Base-by-base conservation (phyloP, 805 yeast genomes). In the Saccharomyces kudriavzevii region DNA sequence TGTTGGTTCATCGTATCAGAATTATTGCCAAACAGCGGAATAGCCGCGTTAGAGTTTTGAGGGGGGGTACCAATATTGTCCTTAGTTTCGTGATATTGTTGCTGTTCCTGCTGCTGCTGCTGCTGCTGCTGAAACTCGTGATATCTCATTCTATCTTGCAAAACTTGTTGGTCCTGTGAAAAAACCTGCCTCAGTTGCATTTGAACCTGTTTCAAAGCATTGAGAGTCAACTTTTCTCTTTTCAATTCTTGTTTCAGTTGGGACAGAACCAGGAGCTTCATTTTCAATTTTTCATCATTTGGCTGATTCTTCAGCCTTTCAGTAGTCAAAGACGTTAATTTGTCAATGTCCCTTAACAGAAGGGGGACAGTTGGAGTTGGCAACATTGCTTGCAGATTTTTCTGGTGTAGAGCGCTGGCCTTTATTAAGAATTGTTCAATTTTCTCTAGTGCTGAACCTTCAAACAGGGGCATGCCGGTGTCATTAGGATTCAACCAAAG, bases 401-500 rank as follows among this genome's bases (percentile, higher is more conserved):
- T 68, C 55, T 72, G 73, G 58, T 74, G 73, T 43, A 74, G 64
- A 9, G 80, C 75, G 24, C 84, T 79, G 29, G 84, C 86, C 62
- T 75, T 79, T 20, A 80, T 74, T 57, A 95, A 71, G 65, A 90
- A 94, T 46, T 72, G 76, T 60, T 89, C 96, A 53, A 94, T 87
- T 62, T 77, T 81, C 28, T 80, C 81, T 58, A 91, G 73, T 45
- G 87, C 85, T 4, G 81, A 84, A 35, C 73, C 75, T 13, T 89
- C 85, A 66, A 95, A 91, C 47, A 94, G 73, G 4, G 91, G 87
- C 48, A 78, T 52, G 28, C 70, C 68, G 11, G 65, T 62, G 47
- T 61, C 62, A 31, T 78, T 82, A 30, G 91, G 81, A 48, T 70
- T 71, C 67, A 87, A 84, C 99, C 99, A 94, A 17, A 96, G 88